Evolutionary conservation across 805 yeast genomes (phyloP), one percentile per base, ranked within the genome.

Genomic region (Henningerozyma blattae): DNA sequence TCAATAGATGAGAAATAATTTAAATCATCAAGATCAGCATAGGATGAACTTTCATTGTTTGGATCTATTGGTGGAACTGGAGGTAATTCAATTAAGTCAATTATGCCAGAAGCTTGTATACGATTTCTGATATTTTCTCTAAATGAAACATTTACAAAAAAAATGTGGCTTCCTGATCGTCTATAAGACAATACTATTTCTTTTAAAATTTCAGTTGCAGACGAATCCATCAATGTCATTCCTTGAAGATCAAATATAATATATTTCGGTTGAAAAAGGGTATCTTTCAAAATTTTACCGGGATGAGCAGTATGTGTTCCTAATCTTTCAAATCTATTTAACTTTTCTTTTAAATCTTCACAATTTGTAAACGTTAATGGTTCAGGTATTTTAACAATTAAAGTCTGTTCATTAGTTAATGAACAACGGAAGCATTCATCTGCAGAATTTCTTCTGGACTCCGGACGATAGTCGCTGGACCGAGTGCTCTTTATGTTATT

Each of bases 281-380:
- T 7, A n/a, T 7, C 15, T 12, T 10, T 8, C 51, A 64, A 60
- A 3, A 64, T 59, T 41, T 61, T 61, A 1, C 85, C 82, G 1
- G 95, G 95, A 48, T 86, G 95, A 13, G 70, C 70, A 32, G 65
- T 67, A 17, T 76, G 65, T 0, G 93, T 75, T 0, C 94, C 93
- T 46, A 81, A 83, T 34, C 70, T 59, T 50, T 86, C 95, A 19
- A 86, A 59, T 29, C 95, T 62, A 28, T 67, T 61, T 37, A 86
- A 59, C 25, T 89, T 63, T 36, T 70, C 64, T 40, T 78, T 74
- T 40, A 86, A 61, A 45, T 83, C 93, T 18, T 79, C 79, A 6
- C 87, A 69, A 53, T 87, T 86, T 27, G 94, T 84, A 56, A 86
- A 86, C 4, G 87, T 83, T 39, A 86, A 62, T 1, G 95, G 94